Base-by-base conservation (phyloP, 2,329 filamentous ascomycete genomes). In the Hyphodiscus sp. region DNA sequence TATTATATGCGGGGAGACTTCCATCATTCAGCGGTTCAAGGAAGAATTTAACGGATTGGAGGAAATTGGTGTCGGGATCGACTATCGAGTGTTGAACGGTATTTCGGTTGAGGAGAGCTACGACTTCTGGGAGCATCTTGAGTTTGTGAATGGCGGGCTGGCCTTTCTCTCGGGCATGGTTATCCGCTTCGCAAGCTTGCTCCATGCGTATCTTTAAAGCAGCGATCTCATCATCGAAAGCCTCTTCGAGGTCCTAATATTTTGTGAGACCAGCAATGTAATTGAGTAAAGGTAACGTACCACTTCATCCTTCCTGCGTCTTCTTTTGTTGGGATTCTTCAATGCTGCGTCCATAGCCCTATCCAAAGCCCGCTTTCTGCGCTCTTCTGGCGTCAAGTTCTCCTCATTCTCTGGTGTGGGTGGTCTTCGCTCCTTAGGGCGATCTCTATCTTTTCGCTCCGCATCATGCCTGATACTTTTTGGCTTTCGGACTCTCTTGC, bases 1-100 rank as follows among this genome's bases (percentile, higher is more conserved):
- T 97, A 68, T 94, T 94, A 74, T 96, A 99, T 29, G 94, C 92
- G 0, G 94, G 94, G 48, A 99, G 79, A 56, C 89, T 92, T 53
- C 92, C 94, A 67, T 97, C 92, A 64, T 92, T 91, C 45, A 97
- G 80, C 0, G 94, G 94, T 69, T 99, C 94, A 20, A 99, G 81
- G 78, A 97, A 97, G 79, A 95, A 97, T 68, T 92, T 91, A 66
- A 99, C 90, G 15, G 91, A 89, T 71, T 95, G 90, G 41, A 99
- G 76, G 58, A 99, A 87, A 73, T 97, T 96, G 67, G 87, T 95
- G 67, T 99, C 94, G 0, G 92, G 92, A 62, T 96, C 92, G 42
- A 96, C 83, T 48, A 97, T 85, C 29, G 88, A 87, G 62, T 89
- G 79, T 66, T 88, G 89, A 26, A 92, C 82, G 51, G 88, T 90